These are phyloP conservation scores for Fusarium torulosum DNA, from an alignment of 2,329 filamentous ascomycete genomes.

Conservation along the genomic window DNA sequence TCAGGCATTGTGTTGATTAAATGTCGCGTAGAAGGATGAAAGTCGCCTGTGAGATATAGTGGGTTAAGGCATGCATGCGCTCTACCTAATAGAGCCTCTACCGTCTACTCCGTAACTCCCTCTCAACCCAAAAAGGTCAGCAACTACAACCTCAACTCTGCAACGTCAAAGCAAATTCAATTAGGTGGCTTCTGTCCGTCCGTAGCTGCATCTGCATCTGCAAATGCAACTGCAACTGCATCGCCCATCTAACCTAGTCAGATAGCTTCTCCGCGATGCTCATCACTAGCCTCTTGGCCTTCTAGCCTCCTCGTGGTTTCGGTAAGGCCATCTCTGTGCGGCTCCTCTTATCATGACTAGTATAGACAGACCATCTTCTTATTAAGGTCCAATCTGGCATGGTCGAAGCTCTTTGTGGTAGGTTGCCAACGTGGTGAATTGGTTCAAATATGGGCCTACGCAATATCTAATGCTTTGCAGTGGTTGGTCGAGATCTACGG, in stretches of 20 bases:
- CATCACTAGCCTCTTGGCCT: constrained; percentile 24
- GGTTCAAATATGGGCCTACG: constrained; percentile 1
- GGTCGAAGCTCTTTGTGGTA: background rate
- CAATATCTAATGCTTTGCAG: background rate
- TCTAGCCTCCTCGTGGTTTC: constrained; percentile 28
- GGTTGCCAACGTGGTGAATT: constrained; percentile 6
- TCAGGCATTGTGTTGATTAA: constrained; percentile 42
- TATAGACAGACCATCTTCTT: constrained; percentile 8
- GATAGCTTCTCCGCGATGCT: constrained; percentile 35
- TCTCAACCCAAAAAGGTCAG: background rate
- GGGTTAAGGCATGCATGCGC: background rate
- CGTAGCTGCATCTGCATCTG: constrained; percentile 1
- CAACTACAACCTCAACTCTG: constrained; percentile 11
- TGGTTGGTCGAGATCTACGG: constrained; percentile 7
- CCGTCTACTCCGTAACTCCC: background rate
- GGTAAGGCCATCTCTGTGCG: constrained; percentile 28
- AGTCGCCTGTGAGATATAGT: background rate
- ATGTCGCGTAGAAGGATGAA: constrained; percentile 26
- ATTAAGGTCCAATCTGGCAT: too few species aligned
- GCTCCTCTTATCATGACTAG: constrained; percentile 34
- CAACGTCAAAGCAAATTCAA: constrained; percentile 16
- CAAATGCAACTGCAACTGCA: background rate
- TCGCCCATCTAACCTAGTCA: constrained; percentile 18
- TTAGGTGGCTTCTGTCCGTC: background rate
- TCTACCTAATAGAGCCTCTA: background rate